A percentile compares a stretch with the other conserved stretches of the same genome.
Conservation (phyloP, 2,329 filamentous ascomycete genomes). For the Penicillium sp. region DNA sequence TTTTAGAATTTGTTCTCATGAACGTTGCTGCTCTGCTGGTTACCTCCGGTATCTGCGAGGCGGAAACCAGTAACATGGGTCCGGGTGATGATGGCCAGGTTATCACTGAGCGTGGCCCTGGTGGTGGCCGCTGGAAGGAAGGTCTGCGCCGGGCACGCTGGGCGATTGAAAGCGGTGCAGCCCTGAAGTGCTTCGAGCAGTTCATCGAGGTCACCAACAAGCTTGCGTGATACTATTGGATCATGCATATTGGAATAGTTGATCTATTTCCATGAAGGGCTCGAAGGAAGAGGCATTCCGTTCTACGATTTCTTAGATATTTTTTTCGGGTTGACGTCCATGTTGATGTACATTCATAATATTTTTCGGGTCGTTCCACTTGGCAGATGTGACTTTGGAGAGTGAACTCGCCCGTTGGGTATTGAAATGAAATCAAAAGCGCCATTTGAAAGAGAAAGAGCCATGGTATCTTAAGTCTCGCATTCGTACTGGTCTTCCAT, state of each 20-base stretch:
- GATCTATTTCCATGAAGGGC: conserved; percentile 1
- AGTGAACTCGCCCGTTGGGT: background rate
- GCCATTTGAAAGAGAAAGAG: background rate
- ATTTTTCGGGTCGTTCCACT: background rate
- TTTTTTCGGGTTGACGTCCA: background rate
- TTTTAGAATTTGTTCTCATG: conserved; percentile 89
- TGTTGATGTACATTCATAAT: background rate
- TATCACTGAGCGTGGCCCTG: conserved; percentile 77
- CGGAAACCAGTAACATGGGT: conserved; percentile 76
- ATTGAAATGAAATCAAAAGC: background rate
- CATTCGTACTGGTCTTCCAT: background rate
- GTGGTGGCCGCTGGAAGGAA: conserved; percentile 90
- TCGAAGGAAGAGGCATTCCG: background rate
- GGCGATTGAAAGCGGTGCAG: conserved; percentile 82
- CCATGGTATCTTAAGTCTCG: background rate
- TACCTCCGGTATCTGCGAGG: conserved; percentile 80
- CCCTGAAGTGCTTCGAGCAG: conserved; percentile 75
- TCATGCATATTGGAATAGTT: background rate
- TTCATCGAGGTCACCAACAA: conserved; percentile 81
- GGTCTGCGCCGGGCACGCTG: conserved; percentile 82
- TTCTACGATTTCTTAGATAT: background rate
- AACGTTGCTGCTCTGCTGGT: conserved; percentile 90
- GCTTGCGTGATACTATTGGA: conserved; percentile 24
- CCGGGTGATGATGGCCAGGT: conserved; percentile 76
- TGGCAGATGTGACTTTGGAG: background rate